These are phyloP conservation scores for Phytophthora multivora DNA, from an alignment of 352 stramenopile genomes.

Conservation along the genomic window DNA sequence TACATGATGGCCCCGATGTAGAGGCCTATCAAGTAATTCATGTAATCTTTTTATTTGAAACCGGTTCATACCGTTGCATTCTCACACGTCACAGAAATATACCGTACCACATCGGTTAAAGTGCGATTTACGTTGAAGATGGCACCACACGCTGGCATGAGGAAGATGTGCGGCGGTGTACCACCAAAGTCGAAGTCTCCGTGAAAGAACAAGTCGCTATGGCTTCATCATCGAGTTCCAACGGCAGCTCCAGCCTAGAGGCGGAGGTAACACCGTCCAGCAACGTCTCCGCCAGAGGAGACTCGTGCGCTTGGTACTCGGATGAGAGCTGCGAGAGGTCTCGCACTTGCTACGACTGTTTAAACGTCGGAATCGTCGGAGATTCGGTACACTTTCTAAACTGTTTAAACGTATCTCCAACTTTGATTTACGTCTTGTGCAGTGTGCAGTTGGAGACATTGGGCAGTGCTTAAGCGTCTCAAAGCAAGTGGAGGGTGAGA, in stretches of 20 bases:
- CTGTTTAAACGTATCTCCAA: neutral
- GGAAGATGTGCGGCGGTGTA: constrained; percentile 18
- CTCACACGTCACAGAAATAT: constrained; percentile 14
- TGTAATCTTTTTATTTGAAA: too few species aligned
- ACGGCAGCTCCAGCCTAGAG: constrained; percentile 3
- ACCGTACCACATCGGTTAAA: constrained; percentile 1
- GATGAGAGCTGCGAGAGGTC: constrained; percentile 30
- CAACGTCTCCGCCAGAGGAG: constrained; percentile 33
- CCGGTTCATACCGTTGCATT: neutral
- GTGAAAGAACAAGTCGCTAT: constrained; percentile 19
- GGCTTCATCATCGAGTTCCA: constrained; percentile 7
- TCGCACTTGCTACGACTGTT: constrained; percentile 43
- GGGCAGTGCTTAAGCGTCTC: constrained; percentile 36
- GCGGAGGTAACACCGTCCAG: constrained; percentile 1
- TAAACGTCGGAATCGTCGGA: constrained; percentile 37
- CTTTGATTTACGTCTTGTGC: constrained; percentile 2
- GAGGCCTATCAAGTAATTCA: too few species aligned
- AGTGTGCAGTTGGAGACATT: constrained; percentile 35
- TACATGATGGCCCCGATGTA: constrained; percentile 30
- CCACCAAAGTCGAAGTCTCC: constrained; percentile 6
- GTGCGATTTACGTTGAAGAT: constrained; percentile 21
- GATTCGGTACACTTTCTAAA: constrained; percentile 24
- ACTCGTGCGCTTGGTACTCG: constrained; percentile 46
- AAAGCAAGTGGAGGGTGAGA: constrained; percentile 24
- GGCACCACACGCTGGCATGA: neutral